phyloP scores from a whole-genome alignment of 176 grass and related monocot genomes.

The Zizania latifolia region DNA sequence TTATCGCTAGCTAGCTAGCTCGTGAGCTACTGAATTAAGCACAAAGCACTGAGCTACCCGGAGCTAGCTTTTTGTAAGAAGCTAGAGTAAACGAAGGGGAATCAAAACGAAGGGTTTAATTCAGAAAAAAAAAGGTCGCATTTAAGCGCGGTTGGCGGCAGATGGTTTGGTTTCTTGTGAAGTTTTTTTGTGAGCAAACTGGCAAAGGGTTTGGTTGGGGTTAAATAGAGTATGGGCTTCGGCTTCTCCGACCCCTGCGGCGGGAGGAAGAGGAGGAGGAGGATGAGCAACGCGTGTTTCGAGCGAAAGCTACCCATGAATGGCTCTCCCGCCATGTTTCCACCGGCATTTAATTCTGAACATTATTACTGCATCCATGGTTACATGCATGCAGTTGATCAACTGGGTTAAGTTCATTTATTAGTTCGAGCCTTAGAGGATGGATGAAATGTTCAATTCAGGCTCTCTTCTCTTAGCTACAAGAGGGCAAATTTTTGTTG shows the following conservation, averaged over 20 bases:
- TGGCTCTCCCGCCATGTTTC: no score
- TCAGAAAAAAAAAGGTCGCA: slow-evolving; percentile 17
- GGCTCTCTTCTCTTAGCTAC: no score
- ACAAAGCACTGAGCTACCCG: background rate
- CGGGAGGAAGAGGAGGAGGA: background rate
- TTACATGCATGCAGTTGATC: background rate
- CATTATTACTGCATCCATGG: background rate
- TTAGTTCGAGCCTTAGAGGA: no score
- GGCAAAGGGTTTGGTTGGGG: slow-evolving; percentile 29
- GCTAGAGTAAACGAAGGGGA: slow-evolving; percentile 13
- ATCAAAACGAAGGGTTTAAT: slow-evolving; percentile 17
- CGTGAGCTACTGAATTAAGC: background rate
- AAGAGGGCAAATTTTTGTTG: background rate
- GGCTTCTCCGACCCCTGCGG: no score
- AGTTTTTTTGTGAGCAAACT: background rate
- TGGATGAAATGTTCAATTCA: no score
- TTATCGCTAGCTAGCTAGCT: no score
- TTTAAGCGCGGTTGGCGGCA: slow-evolving; percentile 53
- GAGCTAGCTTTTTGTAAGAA: slow-evolving; percentile 36
- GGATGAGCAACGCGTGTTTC: background rate
- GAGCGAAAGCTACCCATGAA: background rate
- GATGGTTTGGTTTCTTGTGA: slow-evolving; percentile 15
- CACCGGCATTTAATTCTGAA: background rate
- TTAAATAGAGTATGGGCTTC: slow-evolving; percentile 36
- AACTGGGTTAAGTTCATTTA: background rate